phyloP scores from a whole-genome alignment of 129 eudicot genomes.

The Pittosporum tobira region DNA sequence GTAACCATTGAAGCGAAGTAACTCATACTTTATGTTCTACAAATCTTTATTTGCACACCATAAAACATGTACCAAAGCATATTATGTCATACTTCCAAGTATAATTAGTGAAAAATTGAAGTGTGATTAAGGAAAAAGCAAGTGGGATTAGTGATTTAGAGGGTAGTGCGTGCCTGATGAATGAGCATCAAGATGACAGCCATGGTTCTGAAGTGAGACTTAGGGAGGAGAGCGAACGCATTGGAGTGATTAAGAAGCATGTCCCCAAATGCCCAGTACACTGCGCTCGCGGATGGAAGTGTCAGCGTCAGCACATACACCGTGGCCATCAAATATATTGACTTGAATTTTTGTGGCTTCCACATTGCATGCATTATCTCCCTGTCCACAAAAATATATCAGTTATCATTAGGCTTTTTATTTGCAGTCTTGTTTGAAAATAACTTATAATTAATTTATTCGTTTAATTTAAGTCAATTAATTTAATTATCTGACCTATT shows the following conservation, averaged over 20 bases:
- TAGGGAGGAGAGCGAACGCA: slow-evolving; percentile 87
- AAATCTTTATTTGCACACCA: no score
- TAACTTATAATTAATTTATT: no score
- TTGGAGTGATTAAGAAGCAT: slow-evolving; percentile 82
- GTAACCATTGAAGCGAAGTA: no score
- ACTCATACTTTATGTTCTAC: no score
- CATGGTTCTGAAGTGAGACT: slow-evolving; percentile 77
- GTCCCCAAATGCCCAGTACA: slow-evolving; percentile 97
- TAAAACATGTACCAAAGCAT: no score
- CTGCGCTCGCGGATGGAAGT: slow-evolving; percentile 88
- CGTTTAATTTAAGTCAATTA: no score
- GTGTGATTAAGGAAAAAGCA: background rate
- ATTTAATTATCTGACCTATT: no score
- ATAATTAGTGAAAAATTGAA: background rate
- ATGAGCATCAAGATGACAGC: slow-evolving; percentile 95
- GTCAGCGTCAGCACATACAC: slow-evolving; percentile 75
- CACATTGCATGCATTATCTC: slow-evolving; percentile 99
- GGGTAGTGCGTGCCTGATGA: slow-evolving; percentile 62
- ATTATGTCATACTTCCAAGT: no score
- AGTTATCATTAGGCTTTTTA: no score
- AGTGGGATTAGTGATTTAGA: background rate
- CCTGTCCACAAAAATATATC: slow-evolving; percentile 38
- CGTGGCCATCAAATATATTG: slow-evolving; percentile 77
- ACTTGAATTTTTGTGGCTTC: slow-evolving; percentile 92
- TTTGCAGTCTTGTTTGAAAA: no score